A percentile compares a stretch with the other conserved stretches of the same genome.
These are phyloP conservation scores for Quercus suber DNA, from an alignment of 306 rosid species.

Conservation along the genomic window DNA sequence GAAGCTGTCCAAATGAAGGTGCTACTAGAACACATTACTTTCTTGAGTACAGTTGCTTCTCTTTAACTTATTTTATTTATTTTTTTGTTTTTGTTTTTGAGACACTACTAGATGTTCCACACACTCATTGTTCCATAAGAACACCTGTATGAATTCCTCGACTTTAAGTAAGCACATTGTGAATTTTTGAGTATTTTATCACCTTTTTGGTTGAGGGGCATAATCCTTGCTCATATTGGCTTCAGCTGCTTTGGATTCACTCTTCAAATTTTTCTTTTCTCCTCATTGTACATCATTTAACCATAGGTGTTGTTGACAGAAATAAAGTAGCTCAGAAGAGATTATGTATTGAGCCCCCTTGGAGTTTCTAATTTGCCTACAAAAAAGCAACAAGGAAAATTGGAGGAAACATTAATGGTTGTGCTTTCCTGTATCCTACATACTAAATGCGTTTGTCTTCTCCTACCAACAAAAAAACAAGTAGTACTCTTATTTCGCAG, in stretches of 20 bases:
- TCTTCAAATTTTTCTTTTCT: no score
- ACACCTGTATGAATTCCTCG: background rate
- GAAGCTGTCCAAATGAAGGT: background rate
- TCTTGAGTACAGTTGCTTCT: background rate
- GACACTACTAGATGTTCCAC: background rate
- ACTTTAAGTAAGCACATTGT: background rate
- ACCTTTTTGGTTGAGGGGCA: no score
- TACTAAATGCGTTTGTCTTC: background rate
- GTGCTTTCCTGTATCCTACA: background rate
- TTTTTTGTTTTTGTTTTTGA: background rate
- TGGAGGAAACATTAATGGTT: no score
- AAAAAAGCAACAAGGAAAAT: no score
- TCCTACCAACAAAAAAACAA: background rate
- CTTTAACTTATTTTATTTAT: background rate
- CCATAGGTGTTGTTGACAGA: no score
- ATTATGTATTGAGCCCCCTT: no score
- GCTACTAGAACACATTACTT: background rate
- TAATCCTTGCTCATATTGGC: no score
- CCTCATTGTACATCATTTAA: no score
- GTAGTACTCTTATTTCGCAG: background rate
- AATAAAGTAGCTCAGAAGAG: no score
- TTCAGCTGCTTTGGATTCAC: no score
- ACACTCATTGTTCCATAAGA: background rate
- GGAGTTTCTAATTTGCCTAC: no score
- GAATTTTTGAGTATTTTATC: background rate